phyloP scores from a whole-genome alignment of 352 stramenopile genomes.

The Phytophthora pluvialis region DNA sequence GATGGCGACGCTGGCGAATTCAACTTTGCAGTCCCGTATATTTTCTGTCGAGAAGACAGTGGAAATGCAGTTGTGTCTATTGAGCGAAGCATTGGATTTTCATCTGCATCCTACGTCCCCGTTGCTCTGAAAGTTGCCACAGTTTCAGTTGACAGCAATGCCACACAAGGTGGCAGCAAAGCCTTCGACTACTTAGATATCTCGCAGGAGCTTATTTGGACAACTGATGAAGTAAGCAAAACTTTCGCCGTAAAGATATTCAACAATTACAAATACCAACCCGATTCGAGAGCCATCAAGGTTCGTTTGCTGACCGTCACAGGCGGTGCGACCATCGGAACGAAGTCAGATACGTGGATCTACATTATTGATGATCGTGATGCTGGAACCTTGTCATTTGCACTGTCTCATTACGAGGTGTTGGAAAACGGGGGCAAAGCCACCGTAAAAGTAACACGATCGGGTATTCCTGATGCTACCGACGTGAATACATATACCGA shows the following conservation, averaged over 20 bases:
- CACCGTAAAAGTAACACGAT: slow-evolving; percentile 56
- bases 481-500: slow-evolving; percentile 71
- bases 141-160: slow-evolving; percentile 55
- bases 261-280: slow-evolving; percentile 74
- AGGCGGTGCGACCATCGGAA: slow-evolving; percentile 61
- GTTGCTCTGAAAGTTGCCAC: slow-evolving; percentile 62
- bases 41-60: slow-evolving; percentile 75
- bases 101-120: slow-evolving; percentile 64
- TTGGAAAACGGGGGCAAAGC: slow-evolving; percentile 56
- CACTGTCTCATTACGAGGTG: slow-evolving; percentile 60
- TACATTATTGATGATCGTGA: slow-evolving; percentile 83
- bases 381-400: slow-evolving; percentile 72
- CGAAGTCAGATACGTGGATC: slow-evolving; percentile 56
- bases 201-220: slow-evolving; percentile 60
- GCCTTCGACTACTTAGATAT: slow-evolving; percentile 70
- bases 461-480: slow-evolving; percentile 48
- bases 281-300: slow-evolving; percentile 52
- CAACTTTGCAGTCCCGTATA: slow-evolving; percentile 55
- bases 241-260: slow-evolving; percentile 70
- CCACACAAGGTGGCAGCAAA: slow-evolving; percentile 61
- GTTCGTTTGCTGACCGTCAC: slow-evolving; percentile 54
- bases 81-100: slow-evolving; percentile 51
- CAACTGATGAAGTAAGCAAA: slow-evolving; percentile 57
- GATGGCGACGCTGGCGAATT: slow-evolving; percentile 71
- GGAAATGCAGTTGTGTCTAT: slow-evolving; percentile 64